Conservation (phyloP, 768 basidiomycete species). For the Panus rudis region DNA sequence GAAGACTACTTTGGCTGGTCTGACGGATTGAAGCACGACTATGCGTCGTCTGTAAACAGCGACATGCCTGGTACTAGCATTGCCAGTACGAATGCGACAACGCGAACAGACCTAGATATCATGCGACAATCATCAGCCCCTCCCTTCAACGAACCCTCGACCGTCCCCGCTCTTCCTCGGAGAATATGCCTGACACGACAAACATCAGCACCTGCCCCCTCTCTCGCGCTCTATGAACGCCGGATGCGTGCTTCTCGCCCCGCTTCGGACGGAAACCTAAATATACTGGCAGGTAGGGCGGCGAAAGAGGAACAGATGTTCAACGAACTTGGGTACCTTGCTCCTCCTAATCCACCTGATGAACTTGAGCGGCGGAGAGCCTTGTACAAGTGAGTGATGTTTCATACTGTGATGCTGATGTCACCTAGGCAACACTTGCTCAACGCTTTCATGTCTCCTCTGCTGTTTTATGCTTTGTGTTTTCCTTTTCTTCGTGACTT, state of each 20-base stretch:
- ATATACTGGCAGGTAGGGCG: constrained; percentile 37
- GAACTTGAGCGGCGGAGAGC: constrained; percentile 79
- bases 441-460: too few relatives aligned
- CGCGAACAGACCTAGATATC: constrained; percentile 7
- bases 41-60: constrained; percentile 1
- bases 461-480: neutral
- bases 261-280: constrained; percentile 16
- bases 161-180: constrained; percentile 43
- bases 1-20: constrained; percentile 27
- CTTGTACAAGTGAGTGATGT: constrained; percentile 58
- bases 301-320: constrained; percentile 67
- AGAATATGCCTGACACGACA: constrained; percentile 53
- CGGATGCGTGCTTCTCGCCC: constrained; percentile 17
- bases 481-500: neutral
- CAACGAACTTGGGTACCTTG: constrained; percentile 57
- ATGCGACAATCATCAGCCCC: constrained; percentile 22
- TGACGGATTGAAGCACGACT: constrained; percentile 4
- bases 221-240: constrained; percentile 27
- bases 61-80: neutral
- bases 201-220: constrained; percentile 57
- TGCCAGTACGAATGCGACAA: too few relatives aligned
- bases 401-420: too few relatives aligned
- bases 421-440: too few relatives aligned
- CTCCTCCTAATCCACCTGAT: constrained; percentile 78
- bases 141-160: constrained; percentile 26